These are phyloP conservation scores for Termitomyces titanicus DNA, from an alignment of 768 basidiomycete species.

Conservation along the genomic window DNA sequence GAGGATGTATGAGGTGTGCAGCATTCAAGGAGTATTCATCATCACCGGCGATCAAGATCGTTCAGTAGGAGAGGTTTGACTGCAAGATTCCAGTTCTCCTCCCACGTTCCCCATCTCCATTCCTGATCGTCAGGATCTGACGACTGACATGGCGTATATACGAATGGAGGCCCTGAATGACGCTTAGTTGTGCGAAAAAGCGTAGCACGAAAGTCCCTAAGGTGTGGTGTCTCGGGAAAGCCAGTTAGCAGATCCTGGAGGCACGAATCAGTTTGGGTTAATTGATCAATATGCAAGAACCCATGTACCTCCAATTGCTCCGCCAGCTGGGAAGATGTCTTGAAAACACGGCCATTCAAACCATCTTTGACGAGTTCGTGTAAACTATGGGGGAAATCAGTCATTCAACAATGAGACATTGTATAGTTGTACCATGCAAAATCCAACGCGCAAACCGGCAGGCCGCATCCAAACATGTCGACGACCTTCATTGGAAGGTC, in stretches of 20 bases:
- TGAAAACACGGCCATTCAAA: conserved; percentile 81
- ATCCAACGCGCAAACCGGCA: conserved; percentile 88
- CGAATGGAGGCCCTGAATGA: conserved; percentile 18
- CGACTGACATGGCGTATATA: conserved; percentile 18
- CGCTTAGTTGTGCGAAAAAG: conserved; percentile 32
- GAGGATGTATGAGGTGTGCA: background rate
- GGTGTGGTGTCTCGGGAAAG: conserved; percentile 55
- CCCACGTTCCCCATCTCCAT: conserved; percentile 75
- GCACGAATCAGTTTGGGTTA: background rate
- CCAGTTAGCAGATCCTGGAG: conserved; percentile 51
- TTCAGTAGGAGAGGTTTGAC: conserved; percentile 56
- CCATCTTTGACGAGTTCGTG: conserved; percentile 83
- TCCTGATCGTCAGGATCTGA: conserved; percentile 19
- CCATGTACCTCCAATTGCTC: conserved; percentile 61
- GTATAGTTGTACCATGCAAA: conserved; percentile 69
- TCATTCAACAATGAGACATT: background rate
- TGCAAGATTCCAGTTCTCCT: conserved; percentile 76
- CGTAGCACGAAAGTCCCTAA: conserved; percentile 49
- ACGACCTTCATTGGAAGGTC: conserved; percentile 99
- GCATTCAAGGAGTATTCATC: background rate
- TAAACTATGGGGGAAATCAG: conserved; percentile 45
- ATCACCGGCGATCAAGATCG: conserved; percentile 9
- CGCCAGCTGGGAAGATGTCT: conserved; percentile 62
- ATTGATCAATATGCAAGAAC: conserved; percentile 3
- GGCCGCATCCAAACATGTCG: conserved; percentile 97